Conservation (phyloP, 495 filamentous ascomycete species). For the Aspergillus bridgeri region DNA sequence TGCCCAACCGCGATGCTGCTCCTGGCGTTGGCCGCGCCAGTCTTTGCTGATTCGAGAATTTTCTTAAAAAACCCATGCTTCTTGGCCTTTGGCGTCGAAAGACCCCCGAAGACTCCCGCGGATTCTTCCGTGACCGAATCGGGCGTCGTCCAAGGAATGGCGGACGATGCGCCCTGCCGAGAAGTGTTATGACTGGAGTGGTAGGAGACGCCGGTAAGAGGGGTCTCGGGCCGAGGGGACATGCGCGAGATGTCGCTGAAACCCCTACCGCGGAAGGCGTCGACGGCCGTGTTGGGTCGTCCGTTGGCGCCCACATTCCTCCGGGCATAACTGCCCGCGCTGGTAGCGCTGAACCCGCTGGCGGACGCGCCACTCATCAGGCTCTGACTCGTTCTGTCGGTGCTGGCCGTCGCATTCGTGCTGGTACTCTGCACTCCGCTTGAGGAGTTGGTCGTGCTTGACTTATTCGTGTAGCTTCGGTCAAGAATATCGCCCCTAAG, state of each 20-base stretch:
- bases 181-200: slow-evolving; percentile 79
- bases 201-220: slow-evolving; percentile 73
- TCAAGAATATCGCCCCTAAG: slow-evolving; percentile 65
- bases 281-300: slow-evolving; percentile 52
- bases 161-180: slow-evolving; percentile 46
- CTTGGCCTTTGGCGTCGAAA: slow-evolving; percentile 83
- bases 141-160: slow-evolving; percentile 43
- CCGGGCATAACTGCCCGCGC: slow-evolving; percentile 85
- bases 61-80: slow-evolving; percentile 96
- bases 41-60: slow-evolving; percentile 91
- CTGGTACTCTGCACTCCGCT: slow-evolving; percentile 65
- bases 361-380: slow-evolving; percentile 93
- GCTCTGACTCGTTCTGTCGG: slow-evolving; percentile 74
- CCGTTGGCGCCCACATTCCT: slow-evolving; percentile 51
- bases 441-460: slow-evolving; percentile 71
- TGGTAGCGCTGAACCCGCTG: slow-evolving; percentile 87
- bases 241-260: slow-evolving; percentile 42
- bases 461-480: slow-evolving; percentile 82
- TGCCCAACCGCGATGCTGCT: slow-evolving; percentile 74
- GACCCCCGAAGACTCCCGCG: slow-evolving; percentile 63
- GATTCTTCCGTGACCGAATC: slow-evolving; percentile 41
- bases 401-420: slow-evolving; percentile 70
- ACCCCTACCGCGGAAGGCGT: slow-evolving; percentile 37
- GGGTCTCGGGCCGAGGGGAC: slow-evolving; percentile 58
- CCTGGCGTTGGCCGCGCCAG: slow-evolving; percentile 82